A percentile compares a stretch with the other conserved stretches of the same genome.
These are phyloP conservation scores for Cladosporium sp. DNA, from an alignment of 2,329 filamentous ascomycete species.

Conservation along the genomic window DNA sequence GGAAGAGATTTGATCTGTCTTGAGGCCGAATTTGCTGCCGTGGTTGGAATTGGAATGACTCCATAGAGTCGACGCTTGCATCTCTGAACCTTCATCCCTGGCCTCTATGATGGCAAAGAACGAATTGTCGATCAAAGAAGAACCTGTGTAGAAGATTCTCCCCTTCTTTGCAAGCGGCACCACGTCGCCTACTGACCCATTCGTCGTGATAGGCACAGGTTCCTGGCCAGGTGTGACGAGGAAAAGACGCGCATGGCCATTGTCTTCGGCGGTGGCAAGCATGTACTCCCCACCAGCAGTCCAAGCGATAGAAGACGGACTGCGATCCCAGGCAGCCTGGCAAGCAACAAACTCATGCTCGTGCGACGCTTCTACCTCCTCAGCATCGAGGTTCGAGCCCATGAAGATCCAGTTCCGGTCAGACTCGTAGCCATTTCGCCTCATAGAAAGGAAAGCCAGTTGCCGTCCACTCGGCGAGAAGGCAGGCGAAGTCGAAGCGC, in stretches of 20 bases:
- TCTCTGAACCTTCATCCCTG: conserved; percentile 36
- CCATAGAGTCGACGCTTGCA: conserved; percentile 21
- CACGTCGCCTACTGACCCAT: conserved; percentile 54
- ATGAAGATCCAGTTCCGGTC: conserved; percentile 69
- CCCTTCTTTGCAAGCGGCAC: conserved; percentile 32
- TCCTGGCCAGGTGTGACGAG: conserved; percentile 33
- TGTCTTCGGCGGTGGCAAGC: conserved; percentile 69
- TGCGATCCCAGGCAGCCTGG: conserved; percentile 46
- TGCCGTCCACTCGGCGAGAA: conserved; percentile 71
- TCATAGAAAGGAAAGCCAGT: conserved; percentile 77
- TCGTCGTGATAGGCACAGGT: conserved; percentile 39
- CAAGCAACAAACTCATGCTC: conserved; percentile 1
- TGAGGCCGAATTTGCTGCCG: conserved; percentile 64
- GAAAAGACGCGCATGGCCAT: conserved; percentile 61
- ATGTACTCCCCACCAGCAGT: conserved; percentile 55
- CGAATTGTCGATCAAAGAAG: conserved; percentile 68
- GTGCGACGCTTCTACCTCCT: background rate
- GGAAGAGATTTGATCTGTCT: conserved; percentile 59
- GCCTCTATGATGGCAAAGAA: conserved; percentile 61
- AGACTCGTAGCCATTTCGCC: conserved; percentile 70
- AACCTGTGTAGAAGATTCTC: conserved; percentile 61
- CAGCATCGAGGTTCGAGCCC: conserved; percentile 51
- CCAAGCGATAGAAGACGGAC: conserved; percentile 50
- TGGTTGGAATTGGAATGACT: conserved; percentile 56
- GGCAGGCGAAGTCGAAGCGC: conserved; percentile 62